Percentiles rank a stretch among this genome's conserved stretches.
Conservation (phyloP, 1,284 basidiomycete species). For the Heterobasidion parviporum region DNA sequence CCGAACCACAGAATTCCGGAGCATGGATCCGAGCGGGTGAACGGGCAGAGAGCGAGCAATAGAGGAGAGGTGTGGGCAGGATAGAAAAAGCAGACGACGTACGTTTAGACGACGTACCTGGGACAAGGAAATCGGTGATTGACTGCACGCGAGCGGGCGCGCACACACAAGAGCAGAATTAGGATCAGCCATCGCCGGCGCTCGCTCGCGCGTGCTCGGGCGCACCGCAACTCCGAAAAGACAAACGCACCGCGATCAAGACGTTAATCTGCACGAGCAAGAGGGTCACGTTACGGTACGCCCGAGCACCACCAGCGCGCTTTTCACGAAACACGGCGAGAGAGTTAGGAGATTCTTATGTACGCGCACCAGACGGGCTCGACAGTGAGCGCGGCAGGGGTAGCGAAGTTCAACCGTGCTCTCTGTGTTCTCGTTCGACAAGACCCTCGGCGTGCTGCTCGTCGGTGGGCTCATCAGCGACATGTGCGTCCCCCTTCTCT, state of each 20-base stretch:
- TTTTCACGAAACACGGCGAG: not conserved
- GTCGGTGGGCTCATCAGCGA: not conserved
- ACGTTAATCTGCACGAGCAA: slow-evolving; percentile 8
- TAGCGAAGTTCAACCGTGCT: slow-evolving; percentile 43
- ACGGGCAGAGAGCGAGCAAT: too few relatives aligned
- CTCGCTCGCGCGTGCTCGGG: too few relatives aligned
- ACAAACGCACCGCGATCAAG: slow-evolving; percentile 8
- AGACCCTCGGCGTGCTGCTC: slow-evolving; percentile 45
- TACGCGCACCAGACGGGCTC: slow-evolving; percentile 36
- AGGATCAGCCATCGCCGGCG: not conserved
- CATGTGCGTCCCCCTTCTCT: slow-evolving; percentile 15
- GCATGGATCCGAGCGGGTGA: too few relatives aligned
- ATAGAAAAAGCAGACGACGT: not conserved
- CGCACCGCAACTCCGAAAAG: too few relatives aligned
- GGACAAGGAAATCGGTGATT: slow-evolving; percentile 13
- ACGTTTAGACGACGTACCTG: slow-evolving; percentile 12
- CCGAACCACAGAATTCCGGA: too few relatives aligned
- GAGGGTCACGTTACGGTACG: not conserved
- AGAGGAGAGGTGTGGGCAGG: not conserved
- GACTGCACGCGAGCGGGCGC: slow-evolving; percentile 9
- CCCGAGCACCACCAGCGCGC: not conserved
- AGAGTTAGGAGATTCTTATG: not conserved
- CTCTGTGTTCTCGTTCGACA: slow-evolving; percentile 38
- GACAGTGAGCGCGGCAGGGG: slow-evolving; percentile 28
- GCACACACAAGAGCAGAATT: not conserved